Conservation (phyloP, 176 grass and related monocot species). For the Carex myosuroides region DNA sequence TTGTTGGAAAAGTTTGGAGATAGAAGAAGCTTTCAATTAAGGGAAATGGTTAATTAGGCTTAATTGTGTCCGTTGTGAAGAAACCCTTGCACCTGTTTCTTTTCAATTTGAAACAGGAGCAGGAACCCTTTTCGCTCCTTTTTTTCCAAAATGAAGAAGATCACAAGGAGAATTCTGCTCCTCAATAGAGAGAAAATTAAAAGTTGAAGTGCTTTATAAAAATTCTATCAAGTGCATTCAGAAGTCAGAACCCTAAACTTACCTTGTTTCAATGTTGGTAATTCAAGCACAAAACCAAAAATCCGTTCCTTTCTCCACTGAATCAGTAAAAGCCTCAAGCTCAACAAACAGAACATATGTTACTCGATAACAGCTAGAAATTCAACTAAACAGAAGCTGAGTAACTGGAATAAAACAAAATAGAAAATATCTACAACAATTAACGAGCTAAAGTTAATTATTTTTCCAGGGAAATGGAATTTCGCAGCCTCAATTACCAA, state of each 20-base stretch:
- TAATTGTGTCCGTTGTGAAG: neutral
- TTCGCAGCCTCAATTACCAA: neutral
- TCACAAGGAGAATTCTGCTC: neutral
- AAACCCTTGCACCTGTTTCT: neutral
- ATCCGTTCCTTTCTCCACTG: neutral
- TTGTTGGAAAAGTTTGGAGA: neutral
- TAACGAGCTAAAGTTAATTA: neutral
- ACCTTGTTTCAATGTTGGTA: neutral
- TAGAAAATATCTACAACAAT: neutral
- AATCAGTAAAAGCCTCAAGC: neutral
- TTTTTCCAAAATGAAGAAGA: neutral
- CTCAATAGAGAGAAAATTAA: neutral
- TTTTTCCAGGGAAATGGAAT: neutral
- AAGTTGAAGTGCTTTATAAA: neutral
- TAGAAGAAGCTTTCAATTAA: neutral
- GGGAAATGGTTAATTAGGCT: neutral
- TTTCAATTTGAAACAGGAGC: neutral
- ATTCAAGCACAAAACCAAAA: neutral
- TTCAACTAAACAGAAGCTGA: slow-evolving; percentile 14
- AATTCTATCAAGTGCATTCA: neutral
- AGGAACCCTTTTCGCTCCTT: neutral
- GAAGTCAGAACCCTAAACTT: slow-evolving; percentile 9
- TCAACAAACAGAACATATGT: neutral
- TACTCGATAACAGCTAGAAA: neutral
- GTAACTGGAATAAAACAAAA: neutral